These are phyloP conservation scores for Xanthoconium stramineum DNA, from an alignment of 768 basidiomycete genomes.

Conservation along the genomic window DNA sequence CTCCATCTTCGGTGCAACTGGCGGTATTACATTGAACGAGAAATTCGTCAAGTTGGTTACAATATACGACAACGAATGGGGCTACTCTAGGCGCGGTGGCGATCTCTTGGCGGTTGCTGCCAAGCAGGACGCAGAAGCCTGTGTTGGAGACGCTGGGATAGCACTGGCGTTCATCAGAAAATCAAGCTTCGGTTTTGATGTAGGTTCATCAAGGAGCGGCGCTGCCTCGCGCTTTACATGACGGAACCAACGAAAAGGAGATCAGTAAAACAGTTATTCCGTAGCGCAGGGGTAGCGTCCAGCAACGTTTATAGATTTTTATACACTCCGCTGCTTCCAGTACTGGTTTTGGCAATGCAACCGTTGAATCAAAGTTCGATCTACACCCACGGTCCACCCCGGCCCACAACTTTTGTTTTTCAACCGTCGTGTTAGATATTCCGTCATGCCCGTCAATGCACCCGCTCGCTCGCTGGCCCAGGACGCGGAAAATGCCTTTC, in stretches of 20 bases:
- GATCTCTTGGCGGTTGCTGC: slow-evolving; percentile 85
- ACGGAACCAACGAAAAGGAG: slow-evolving; percentile 2
- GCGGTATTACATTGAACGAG: slow-evolving; percentile 87
- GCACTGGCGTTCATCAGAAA: not conserved
- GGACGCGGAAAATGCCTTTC: not conserved
- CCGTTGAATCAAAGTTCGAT: not conserved
- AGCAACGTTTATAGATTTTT: slow-evolving; percentile 9
- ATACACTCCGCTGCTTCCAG: not conserved
- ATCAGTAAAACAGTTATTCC: slow-evolving; percentile 12
- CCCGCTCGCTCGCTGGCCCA: slow-evolving; percentile 1
- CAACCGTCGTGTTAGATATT: slow-evolving; percentile 15
- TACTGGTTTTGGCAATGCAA: slow-evolving; percentile 14
- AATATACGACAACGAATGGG: slow-evolving; percentile 96
- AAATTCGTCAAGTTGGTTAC: slow-evolving; percentile 96
- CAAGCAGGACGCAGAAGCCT: slow-evolving; percentile 53
- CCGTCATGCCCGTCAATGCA: slow-evolving; percentile 17
- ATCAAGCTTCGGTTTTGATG: slow-evolving; percentile 4
- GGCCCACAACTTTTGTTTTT: slow-evolving; percentile 9
- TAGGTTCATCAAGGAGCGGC: slow-evolving; percentile 11
- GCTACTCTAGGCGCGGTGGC: slow-evolving; percentile 90
- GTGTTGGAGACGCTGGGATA: slow-evolving; percentile 7
- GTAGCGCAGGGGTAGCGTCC: not conserved
- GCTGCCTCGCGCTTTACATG: not conserved
- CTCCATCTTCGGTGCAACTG: slow-evolving; percentile 91
- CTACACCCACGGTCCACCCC: slow-evolving; percentile 8